A percentile compares a stretch with the other conserved stretches of the same genome.
Conservation (phyloP, 805 yeast genomes). For the Saccharomyces kudriavzevii region DNA sequence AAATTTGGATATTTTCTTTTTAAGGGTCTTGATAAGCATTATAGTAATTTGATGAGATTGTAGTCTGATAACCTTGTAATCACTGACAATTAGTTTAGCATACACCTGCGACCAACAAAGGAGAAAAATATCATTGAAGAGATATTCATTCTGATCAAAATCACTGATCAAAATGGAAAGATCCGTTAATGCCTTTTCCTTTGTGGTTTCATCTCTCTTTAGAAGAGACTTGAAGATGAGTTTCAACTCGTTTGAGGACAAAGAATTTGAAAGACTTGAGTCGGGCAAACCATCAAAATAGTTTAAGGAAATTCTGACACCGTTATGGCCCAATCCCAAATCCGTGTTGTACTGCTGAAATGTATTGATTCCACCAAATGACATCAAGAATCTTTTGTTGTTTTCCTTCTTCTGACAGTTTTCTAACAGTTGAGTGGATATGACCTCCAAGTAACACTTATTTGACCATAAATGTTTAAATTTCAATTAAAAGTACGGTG, state of each 20-base stretch:
- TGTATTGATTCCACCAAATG: conserved; percentile 23
- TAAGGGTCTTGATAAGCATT: conserved; percentile 39
- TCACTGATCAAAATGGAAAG: conserved; percentile 32
- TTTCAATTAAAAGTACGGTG: background rate
- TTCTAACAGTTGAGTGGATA: background rate
- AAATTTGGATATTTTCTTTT: conserved; percentile 54
- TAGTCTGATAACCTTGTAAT: conserved; percentile 55
- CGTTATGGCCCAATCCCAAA: conserved; percentile 34
- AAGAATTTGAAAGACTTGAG: conserved; percentile 40
- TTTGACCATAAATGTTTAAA: background rate
- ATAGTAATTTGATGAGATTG: conserved; percentile 61
- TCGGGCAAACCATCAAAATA: conserved; percentile 78
- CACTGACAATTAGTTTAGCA: conserved; percentile 69
- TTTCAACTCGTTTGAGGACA: conserved; percentile 36
- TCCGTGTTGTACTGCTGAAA: conserved; percentile 22
- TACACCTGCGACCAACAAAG: conserved; percentile 73
- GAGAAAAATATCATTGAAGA: conserved; percentile 47
- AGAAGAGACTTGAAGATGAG: conserved; percentile 66
- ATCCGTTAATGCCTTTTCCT: conserved; percentile 67
- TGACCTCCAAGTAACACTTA: background rate
- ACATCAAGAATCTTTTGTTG: conserved; percentile 12
- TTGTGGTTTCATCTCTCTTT: conserved; percentile 78
- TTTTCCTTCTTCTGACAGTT: background rate
- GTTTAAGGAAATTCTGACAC: conserved; percentile 54
- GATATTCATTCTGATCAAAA: conserved; percentile 9